Base-by-base conservation (phyloP, 768 basidiomycete genomes). In the Russula emetica region DNA sequence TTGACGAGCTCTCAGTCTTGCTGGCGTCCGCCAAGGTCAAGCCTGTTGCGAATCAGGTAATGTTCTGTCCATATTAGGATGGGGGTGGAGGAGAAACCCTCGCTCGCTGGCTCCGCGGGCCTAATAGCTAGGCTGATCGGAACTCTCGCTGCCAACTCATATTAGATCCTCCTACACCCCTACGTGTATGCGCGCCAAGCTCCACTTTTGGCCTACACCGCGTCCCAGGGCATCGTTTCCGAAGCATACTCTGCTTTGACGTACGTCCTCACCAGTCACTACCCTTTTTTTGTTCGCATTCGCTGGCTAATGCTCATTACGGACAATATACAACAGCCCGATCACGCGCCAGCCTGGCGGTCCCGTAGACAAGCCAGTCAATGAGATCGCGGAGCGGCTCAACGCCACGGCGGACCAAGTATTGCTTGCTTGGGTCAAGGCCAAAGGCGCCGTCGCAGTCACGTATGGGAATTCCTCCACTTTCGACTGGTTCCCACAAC, bases 171-270 rank as follows among this genome's bases (percentile, higher is more conserved):
- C 16, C 74, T 90, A 13, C 86, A 90, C 68, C 88, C 88, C 2
- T 92, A 92, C 72, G 84, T 88, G 45, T 82, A 82, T 68, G 73
- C 75, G 3, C 68, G 76, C 30, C 83, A 85, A 67, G 78, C 76
- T 2, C 78, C 83, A 0, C 76, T 86, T 34, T 74, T 92, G 30
- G 83, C 83, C 40, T 90, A 78, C 69, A 80, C 82, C 50, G 76
- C 78, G 18, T 72, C 78, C 67, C 76, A 90, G 60, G 79, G 78
- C 18, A 88, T 92, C 55, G 78, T 84, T 26, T 83, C 83, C 49
- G 90, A 91, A 72, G 88, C 84, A 0, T 92, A 92, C 74, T 85
- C 86, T 60, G 74, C 82, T 22, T 77, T 93, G 49, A 81, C 78
- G 86, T 87, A 61, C 28, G 83, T 47, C 8, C 47, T 30, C 53